phyloP scores from a whole-genome alignment of 495 filamentous ascomycete genomes.

The Penicillium silybi region DNA sequence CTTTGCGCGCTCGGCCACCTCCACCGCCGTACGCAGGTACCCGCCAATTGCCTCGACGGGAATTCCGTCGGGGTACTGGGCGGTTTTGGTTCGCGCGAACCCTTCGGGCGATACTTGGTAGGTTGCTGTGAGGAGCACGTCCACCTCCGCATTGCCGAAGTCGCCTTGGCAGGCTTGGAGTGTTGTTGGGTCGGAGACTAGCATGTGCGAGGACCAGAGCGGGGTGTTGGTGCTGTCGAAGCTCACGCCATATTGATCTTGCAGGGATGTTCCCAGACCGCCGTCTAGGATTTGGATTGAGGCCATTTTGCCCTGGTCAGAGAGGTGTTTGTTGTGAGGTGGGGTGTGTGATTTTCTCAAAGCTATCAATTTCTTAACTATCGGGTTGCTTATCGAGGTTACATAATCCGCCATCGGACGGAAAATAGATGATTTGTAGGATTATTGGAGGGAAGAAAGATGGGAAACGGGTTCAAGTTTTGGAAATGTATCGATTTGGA shows the following conservation, averaged over 20 bases:
- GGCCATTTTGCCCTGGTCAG: conserved; percentile 12
- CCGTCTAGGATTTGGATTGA: conserved; percentile 56
- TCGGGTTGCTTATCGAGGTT: not conserved
- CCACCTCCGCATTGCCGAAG: conserved; percentile 51
- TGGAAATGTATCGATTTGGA: not conserved
- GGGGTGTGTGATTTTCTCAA: not conserved
- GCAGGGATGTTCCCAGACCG: conserved; percentile 62
- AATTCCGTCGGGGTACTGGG: conserved; percentile 20
- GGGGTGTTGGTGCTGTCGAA: conserved; percentile 49
- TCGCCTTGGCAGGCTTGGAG: conserved; percentile 49
- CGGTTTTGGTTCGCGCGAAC: conserved; percentile 40
- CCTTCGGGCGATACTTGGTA: conserved; percentile 58
- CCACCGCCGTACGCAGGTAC: conserved; percentile 24
- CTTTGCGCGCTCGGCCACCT: conserved; percentile 30
- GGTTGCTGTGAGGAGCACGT: conserved; percentile 60
- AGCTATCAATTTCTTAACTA: no score
- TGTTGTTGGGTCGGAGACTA: conserved; percentile 46
- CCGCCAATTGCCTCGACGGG: conserved; percentile 18
- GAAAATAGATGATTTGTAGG: not conserved
- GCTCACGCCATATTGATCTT: conserved; percentile 45
- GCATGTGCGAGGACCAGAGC: conserved; percentile 63
- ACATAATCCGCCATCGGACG: not conserved
- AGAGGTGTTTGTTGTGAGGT: not conserved
- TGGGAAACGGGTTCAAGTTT: not conserved
- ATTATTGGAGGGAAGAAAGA: not conserved